Evolutionary conservation across 306 rosid genomes (phyloP), one percentile per base, ranked within the genome.

Genomic region (Styphnolobium japonicum): DNA sequence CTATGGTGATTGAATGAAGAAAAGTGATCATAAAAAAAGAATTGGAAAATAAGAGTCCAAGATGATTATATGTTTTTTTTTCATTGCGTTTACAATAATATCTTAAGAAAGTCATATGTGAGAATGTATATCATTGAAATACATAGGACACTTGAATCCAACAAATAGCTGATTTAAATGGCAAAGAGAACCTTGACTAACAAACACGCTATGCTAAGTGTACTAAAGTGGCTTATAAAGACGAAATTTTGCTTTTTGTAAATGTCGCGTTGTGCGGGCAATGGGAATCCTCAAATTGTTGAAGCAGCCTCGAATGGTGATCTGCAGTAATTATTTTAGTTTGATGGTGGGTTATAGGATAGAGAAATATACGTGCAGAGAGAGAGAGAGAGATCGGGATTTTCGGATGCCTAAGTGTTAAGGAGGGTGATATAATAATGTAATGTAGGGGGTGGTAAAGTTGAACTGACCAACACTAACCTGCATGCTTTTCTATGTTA

Each of bases 251-350:
- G 42, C 73, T 65, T 67, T 43, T 61, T 74, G 56, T 74, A 31
- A 62, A 25, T 81, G 77, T 25, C 80, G 56, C 9, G 75, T 48
- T 84, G 19, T 78, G 88, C 87, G 75, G 87, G 74, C 8, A 80
- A 58, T 42, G 83, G 55, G 71, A 84, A 75, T 82, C 68, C 77
- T 68, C 73, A 31, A 69, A 40, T 77, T 80, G 79, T 72, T 78
- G 82, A 57, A 83, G 84, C 45, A 23, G 62, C 51, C 70, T 82
- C 29, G 49, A 65, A 48, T 61, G 83, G 58, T 70, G 52, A 84
- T 70, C 46, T 49, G 73, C 29, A 46, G 82, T 75, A 60, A 81
- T 49, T 72, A 63, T 56, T 62, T 42, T 42, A 31, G 40, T 37
- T 67, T 72, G 39, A 53, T 65, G 75, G 84, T 51, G 82, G 74